Conservation (phyloP, 2,329 filamentous ascomycete genomes). For the Apiospora phragmitis region DNA sequence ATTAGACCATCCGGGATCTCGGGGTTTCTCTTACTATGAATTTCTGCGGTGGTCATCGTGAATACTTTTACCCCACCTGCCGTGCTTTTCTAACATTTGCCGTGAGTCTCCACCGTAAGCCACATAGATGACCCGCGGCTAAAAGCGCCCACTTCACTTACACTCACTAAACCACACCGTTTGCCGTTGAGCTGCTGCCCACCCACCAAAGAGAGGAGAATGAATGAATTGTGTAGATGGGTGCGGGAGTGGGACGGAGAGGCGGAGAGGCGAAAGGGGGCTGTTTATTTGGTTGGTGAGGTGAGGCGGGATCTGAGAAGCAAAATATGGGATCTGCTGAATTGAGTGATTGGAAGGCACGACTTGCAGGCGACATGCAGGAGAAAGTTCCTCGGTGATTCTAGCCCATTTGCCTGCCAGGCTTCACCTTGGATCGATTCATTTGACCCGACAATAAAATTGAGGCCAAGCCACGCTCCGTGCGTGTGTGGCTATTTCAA, state of each 20-base stretch:
- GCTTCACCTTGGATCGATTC: background rate
- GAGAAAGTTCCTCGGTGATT: background rate
- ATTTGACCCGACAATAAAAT: background rate
- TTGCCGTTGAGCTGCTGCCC: background rate
- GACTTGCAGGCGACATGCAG: background rate
- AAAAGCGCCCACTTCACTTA: background rate
- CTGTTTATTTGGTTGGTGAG: background rate
- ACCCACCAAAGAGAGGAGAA: background rate
- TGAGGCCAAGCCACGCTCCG: background rate
- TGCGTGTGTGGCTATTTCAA: background rate
- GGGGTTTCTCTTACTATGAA: background rate
- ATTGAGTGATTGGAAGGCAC: background rate
- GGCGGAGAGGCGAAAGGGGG: background rate
- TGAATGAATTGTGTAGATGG: background rate
- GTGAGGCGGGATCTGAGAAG: background rate
- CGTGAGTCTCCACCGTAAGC: background rate
- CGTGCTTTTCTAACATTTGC: conserved; percentile 2
- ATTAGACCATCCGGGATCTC: background rate
- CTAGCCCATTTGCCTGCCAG: background rate
- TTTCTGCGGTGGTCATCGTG: conserved; percentile 5
- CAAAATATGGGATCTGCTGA: background rate
- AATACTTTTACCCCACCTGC: conserved; percentile 7
- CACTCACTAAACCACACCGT: background rate
- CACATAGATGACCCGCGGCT: background rate
- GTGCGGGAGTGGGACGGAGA: background rate